Base-by-base conservation (phyloP, 2,329 filamentous ascomycete species). In the Colletotrichum endophyticum region DNA sequence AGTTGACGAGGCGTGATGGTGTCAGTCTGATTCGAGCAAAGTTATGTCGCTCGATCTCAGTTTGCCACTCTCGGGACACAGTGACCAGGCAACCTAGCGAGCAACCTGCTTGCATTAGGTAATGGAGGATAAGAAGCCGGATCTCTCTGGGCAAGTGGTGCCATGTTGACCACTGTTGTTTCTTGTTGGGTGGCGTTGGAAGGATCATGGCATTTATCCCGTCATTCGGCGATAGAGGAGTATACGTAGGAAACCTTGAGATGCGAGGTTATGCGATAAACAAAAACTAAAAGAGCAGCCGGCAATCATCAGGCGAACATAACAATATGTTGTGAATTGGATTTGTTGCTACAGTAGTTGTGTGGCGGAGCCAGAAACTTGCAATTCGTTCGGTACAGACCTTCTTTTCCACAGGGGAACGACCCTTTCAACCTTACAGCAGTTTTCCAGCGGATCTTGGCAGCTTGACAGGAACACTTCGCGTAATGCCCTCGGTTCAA, bases 51-150 rank as follows among this genome's bases (percentile, higher is more conserved):
- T 84, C 81, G 67, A 84, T 64, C 19, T 73, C 71, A 16, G 66
- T 71, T 72, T 84, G 81, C 83, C 81, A 84, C 57, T 82, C 81
- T 78, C 81, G 78, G 63, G 80, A 85, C 22, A 84, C 83, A 32
- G 80, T 80, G 70, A 79, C 81, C 25, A 81, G 78, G 78, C 28
- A 32, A 75, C 56, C 75, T 72, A 82, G 61, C n/a, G 25, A 78
- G 73, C 79, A 79, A 15, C 72, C 79, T 62, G 81, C 79, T 62
- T 78, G 69, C 11, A 79, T 36, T 25, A 82, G 66, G 63, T 44
- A 62, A 70, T 80, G 30, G 2, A 83, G 64, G 66, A 83, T 80
- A n/a, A 78, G 59, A 66, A 78, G 67, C 36, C 79, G 79, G 66
- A 82, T 80, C 70, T 82, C 81, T 69, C 30, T 15, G 39, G 80